Base-by-base conservation (phyloP, 1,284 basidiomycete species). In the Tilletia caries region DNA sequence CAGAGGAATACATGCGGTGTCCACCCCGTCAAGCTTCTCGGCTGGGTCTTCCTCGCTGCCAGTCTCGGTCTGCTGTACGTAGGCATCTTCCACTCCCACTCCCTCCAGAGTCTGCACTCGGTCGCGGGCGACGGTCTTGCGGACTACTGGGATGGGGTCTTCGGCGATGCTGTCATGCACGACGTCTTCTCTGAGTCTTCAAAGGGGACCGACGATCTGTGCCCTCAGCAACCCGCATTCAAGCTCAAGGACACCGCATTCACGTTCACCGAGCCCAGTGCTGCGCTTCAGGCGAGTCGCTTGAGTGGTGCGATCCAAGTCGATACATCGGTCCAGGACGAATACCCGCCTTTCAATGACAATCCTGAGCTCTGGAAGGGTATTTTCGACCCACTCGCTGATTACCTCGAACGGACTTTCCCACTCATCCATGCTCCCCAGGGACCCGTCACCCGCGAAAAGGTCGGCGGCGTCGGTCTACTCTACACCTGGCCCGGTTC, bases 401-500 rank as follows among this genome's bases (percentile, higher is more conserved):
- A 67, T 50, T 77, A 77, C 64, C 69, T 77, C 20, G 64, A 71
- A 48, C 43, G 50, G 18, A 62, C 76, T 0, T 74, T 76, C 33
- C 76, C 76, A 0, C 33, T 33, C 18, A 66, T 73, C 34, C 70
- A 77, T 32, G 73, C 68, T 5, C 65, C 44, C 2, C 68, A 73
- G 33, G 71, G 73, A 64, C 71, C 62, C 1, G 60, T 76, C 48
- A 64, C 66, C 18, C 64, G 68, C 32, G 76, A 80, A 25, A 41
- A 67, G 4, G 87, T 91, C 71, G 89, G 89, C 75, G 87, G 88
- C 0, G 88, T 89, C 70, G 91, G 88, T 0, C 81, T 91, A 20
- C 84, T 91, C 0, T 91, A 87, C 75, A 86, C 87, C 13, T 90
- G 89, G 87, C 79, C 85, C 50, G 91, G 91, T 48, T 86, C 86